Percentiles rank a stretch among this genome's conserved stretches.
Evolutionary conservation across 345 rosid species (phyloP).

Genomic region (Microcos paniculata): DNA sequence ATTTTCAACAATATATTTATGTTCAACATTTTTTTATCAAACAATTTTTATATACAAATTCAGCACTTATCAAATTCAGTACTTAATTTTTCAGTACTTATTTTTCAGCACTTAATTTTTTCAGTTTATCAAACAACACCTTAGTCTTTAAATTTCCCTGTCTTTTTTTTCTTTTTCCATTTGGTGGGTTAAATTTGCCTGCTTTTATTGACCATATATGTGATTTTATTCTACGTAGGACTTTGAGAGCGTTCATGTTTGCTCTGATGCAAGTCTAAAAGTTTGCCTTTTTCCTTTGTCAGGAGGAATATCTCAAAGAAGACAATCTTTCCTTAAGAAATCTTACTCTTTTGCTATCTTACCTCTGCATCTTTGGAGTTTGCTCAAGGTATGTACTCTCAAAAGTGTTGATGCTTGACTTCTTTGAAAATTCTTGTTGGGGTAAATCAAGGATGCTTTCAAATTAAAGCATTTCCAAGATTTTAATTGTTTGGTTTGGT

Average conservation of each 20-base stretch:
- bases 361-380: constrained; percentile 77
- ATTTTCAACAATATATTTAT: too few species aligned
- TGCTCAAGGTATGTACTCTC: constrained; percentile 64
- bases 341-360: constrained; percentile 74
- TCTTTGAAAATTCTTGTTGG: not conserved
- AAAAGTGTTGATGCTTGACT: constrained; percentile 9
- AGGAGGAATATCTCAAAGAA: constrained; percentile 81
- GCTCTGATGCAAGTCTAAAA: not conserved
- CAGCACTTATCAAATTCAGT: too few species aligned
- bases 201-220: not conserved
- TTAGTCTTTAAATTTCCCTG: not conserved
- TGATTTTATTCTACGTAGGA: too few species aligned
- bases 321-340: constrained; percentile 80
- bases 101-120: too few species aligned
- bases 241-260: not conserved
- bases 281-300: constrained; percentile 17
- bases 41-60: too few species aligned
- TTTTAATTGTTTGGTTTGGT: not conserved
- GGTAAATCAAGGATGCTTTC: not conserved
- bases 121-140: too few species aligned
- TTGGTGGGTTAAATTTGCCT: not conserved
- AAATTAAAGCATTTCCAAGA: not conserved
- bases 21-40: too few species aligned
- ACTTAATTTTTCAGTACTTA: too few species aligned
- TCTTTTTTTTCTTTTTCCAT: not conserved